phyloP scores from a whole-genome alignment of 768 basidiomycete genomes.

The Solioccasus polychromus region DNA sequence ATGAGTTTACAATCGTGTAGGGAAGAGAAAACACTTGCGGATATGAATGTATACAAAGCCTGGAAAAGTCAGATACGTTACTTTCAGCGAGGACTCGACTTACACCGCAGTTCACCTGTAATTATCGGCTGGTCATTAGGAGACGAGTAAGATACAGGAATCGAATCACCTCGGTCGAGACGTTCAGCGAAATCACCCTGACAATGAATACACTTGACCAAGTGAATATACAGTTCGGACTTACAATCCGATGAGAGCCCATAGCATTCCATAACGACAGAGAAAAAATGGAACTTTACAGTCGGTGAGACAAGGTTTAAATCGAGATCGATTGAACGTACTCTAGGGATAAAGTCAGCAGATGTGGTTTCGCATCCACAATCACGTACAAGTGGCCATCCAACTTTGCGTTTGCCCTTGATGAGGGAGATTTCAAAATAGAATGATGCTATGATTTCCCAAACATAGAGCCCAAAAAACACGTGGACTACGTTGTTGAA shows the following conservation, averaged over 20 bases:
- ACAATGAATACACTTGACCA: not conserved
- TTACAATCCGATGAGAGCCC: conserved; percentile 62
- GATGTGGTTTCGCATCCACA: not conserved
- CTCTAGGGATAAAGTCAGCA: conserved; percentile 15
- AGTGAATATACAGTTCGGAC: conserved; percentile 3
- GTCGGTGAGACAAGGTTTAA: conserved; percentile 7
- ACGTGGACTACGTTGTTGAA: conserved; percentile 59
- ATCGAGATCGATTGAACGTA: conserved; percentile 8
- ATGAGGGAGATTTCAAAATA: conserved; percentile 69
- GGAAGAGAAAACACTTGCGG: conserved; percentile 36
- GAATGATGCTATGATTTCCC: conserved; percentile 63
- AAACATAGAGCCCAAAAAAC: conserved; percentile 65
- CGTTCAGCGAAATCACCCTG: conserved; percentile 59
- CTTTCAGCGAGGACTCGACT: conserved; percentile 19
- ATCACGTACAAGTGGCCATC: conserved; percentile 65
- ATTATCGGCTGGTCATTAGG: not conserved
- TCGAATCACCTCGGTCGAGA: conserved; percentile 32
- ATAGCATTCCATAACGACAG: conserved; percentile 70
- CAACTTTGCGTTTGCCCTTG: conserved; percentile 52
- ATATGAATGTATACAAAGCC: conserved; percentile 69
- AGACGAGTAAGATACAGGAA: not conserved
- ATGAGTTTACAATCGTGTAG: not conserved
- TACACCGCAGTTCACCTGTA: conserved; percentile 58
- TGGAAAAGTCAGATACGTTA: conserved; percentile 21
- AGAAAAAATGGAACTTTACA: conserved; percentile 60